phyloP scores from a whole-genome alignment of 129 eudicot genomes.

The Lactuca saligna region DNA sequence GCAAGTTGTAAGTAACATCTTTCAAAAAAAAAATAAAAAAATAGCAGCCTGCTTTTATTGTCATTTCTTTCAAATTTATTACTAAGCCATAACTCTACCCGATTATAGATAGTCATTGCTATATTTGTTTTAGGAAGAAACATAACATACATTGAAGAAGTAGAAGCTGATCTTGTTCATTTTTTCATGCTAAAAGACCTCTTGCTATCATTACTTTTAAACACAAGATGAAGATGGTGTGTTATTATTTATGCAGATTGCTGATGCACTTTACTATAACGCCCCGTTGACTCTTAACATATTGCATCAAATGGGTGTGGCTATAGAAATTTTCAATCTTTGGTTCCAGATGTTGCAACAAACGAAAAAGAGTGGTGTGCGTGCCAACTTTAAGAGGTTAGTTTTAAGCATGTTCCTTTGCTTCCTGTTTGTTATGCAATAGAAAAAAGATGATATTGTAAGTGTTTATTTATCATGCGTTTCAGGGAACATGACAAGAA shows the following conservation, averaged over 20 bases:
- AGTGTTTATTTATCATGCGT: background rate
- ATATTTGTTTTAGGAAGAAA: too few species aligned
- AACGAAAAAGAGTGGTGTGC: constrained; percentile 68
- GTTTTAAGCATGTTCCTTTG: too few species aligned
- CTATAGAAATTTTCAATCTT: constrained; percentile 75
- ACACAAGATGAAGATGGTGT: background rate
- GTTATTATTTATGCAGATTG: constrained; percentile 45
- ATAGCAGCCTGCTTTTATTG: too few species aligned
- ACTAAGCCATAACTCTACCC: too few species aligned
- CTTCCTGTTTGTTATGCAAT: constrained; percentile 26
- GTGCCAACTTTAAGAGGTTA: constrained; percentile 73
- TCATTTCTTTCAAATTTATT: too few species aligned
- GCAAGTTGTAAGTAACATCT: constrained; percentile 62
- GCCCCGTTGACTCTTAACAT: constrained; percentile 61
- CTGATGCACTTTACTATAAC: constrained; percentile 82
- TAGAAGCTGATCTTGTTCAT: too few species aligned
- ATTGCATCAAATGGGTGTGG: constrained; percentile 71
- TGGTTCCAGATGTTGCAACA: constrained; percentile 98
- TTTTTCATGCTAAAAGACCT: too few species aligned
- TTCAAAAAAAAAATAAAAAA: too few species aligned
- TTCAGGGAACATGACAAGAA: constrained; percentile 79
- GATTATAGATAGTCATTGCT: too few species aligned
- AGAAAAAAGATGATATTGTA: background rate
- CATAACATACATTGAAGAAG: too few species aligned
- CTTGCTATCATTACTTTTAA: background rate